Base-by-base conservation (phyloP, 2,329 filamentous ascomycete genomes). In the Fusarium sp. region DNA sequence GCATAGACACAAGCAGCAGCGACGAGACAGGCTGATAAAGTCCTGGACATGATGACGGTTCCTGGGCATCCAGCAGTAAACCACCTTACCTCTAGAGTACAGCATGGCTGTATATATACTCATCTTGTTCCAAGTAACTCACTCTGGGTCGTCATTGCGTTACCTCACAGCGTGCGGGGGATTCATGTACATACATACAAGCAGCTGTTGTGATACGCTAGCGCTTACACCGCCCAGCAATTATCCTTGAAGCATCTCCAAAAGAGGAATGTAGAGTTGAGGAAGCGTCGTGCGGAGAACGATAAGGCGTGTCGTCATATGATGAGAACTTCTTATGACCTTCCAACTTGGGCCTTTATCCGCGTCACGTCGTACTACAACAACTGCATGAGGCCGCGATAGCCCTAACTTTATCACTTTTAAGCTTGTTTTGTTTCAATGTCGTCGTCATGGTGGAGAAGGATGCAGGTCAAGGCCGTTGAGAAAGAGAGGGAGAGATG, bases 301-400 rank as follows among this genome's bases (percentile, higher is more conserved):
- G 61, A 65, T 65, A 65, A 61, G 56, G 13, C 31, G 29, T 34
- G 55, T 56, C 56, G 52, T 65, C 61, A 65, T 61, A 51, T 24
- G 31, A 41, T 29, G 12, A 51, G 22, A 19, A 24, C 19, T 41
- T 29, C 61, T 65, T 65, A 19, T 43, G 32, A 65, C 61, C 61
- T 65, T 65, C 61, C 56, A 0, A 42, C 15, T 65, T 65, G 47
- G 56, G 61, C 12, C 22, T 10, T 0, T 29, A 44, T 49, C 61
- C 51, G 61, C 10, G 47, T 24, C 29, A 46, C 47, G 45, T 64
- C n/a, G 61, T 28, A 60, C 51, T 11, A 10, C 1, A 8, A 15
- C 8, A 5, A 49, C 15, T 13, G 11, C 10, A 19, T 2, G 10
- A 52, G 42, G 55, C 45, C 19, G 19, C 19, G 19, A 19, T 19